Evolutionary conservation across 2,329 filamentous ascomycete genomes (phyloP), one percentile per base, ranked within the genome.

Genomic region (Mycogone perniciosa): DNA sequence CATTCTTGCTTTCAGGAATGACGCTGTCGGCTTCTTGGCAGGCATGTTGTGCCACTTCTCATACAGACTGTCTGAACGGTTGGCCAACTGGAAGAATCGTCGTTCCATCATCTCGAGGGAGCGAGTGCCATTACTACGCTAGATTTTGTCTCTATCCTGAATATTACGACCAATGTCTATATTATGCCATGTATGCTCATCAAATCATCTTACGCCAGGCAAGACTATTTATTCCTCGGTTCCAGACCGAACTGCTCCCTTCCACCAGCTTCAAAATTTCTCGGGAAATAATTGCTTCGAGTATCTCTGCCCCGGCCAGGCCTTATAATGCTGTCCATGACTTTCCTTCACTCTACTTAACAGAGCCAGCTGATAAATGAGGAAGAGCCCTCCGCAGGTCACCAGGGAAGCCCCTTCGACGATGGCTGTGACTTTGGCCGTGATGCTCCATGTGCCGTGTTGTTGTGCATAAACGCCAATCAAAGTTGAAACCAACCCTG

Each of bases 1-100:
- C 3, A 77, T 95, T 48, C 68, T 97, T 45, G 89, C 89, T 0
- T 96, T 95, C 61, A 86, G 83, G 66, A 97, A 96, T 62, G 91
- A 95, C 68, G 90, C 85, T 0, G 80, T 96, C 5, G 92, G 92
- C 0, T 96, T 96, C 60, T 54, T 87, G 10, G 88, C 86, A 0
- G 92, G 92, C 0, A 80, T 95, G 75, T 65, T 88, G 4, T 95
- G 89, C 65, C 82, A 92, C 67, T 85, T 79, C 69, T 80, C 82
- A 0, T 87, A 90, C 62, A 65, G 69, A 55, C 41, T 78, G 56
- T 67, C 70, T 0, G 73, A 74, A 59, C 67, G 68, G 57, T 31
- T 78, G 54, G 59, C 64, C 1, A 69, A 71, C 47, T 70, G 71
- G 64, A 64, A 66, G 40, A 55, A 53, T 9, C 44, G 55, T 31